These are phyloP conservation scores for Amoebophrya sp. DNA, from an alignment of 169 alveolate genomes.

Conservation along the genomic window DNA sequence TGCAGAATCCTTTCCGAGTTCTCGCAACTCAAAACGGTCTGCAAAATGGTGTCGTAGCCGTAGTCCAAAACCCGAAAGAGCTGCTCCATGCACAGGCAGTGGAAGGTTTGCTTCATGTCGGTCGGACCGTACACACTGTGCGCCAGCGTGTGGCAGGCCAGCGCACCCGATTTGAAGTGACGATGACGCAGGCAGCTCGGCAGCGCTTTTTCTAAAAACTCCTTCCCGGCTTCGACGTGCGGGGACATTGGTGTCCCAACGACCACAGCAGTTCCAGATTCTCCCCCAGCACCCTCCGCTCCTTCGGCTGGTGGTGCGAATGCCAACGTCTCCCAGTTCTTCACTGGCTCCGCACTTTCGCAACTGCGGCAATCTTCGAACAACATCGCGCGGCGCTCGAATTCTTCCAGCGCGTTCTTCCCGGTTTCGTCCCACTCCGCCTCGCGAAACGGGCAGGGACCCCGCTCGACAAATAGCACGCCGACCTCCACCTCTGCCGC, in stretches of 20 bases:
- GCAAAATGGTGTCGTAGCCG: not conserved
- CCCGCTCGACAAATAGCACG: not conserved
- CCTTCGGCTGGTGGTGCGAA: not conserved
- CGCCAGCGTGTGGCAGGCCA: not conserved
- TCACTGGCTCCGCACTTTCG: not conserved
- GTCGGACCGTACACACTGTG: not conserved
- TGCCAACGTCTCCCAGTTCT: not conserved
- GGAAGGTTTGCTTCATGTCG: not conserved
- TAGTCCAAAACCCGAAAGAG: not conserved
- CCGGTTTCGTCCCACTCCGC: not conserved
- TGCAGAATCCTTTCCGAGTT: not conserved
- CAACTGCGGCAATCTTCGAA: not conserved
- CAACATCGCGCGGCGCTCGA: not conserved
- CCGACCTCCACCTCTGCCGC: not conserved
- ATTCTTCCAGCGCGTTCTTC: not conserved
- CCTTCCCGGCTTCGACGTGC: not conserved
- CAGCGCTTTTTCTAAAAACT: not conserved
- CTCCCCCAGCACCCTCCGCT: not conserved
- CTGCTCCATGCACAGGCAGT: not conserved
- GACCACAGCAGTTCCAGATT: not conserved
- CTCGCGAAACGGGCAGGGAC: not conserved
- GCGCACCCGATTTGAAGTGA: not conserved
- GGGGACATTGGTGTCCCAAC: not conserved
- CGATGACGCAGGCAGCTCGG: not conserved
- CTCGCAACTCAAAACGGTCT: not conserved